Base-by-base conservation (phyloP, 1,139 yeast species). In the Taphrina confusa region DNA sequence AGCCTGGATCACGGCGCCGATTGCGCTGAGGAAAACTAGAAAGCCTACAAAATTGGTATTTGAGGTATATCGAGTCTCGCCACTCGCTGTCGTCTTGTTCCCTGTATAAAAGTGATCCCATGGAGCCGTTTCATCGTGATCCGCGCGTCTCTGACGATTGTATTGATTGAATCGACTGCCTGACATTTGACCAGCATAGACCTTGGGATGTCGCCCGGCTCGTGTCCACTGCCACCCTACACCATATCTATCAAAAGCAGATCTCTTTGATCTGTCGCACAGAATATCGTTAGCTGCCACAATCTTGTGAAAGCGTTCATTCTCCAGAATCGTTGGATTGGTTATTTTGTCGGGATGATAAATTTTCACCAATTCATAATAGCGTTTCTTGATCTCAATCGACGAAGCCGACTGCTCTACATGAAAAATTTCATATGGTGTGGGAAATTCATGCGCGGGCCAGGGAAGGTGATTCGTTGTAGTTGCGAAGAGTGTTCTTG, bases 311-410 rank as follows among this genome's bases (percentile, higher is more conserved):
- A 89, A 91, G 61, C 96, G 74, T 14, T 76, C 78, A 4, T 68
- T 67, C 54, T 67, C 65, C 22, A 63, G 62, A 14, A 59, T 62
- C n/a, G 20, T 23, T 2, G 47, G 45, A 4, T 46, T 54, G 4
- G 42, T 27, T 28, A 54, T 62, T 62, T 39, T 66, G 73, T 92
- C 98, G 0, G 98, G 97, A 68, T 92, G 97, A 69, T 92, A 91
- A 5, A 83, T 70, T 71, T 87, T 89, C 14, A 94, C 92, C 60
- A 83, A 79, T 61, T 80, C 77, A 66, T 80, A 78, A 70, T 87
- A 91, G 44, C 76, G 76, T 34, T 72, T 65, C 69, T 85, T 84
- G 61, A 91, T 70, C 23, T 72, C 66, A 52, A 73, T 71, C 59
- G 70, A 67, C 66, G 79, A 75, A 65, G 82, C 74, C 11, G 72